Base-by-base conservation (phyloP, 1,284 basidiomycete genomes). In the Mycocalia duriaeana region DNA sequence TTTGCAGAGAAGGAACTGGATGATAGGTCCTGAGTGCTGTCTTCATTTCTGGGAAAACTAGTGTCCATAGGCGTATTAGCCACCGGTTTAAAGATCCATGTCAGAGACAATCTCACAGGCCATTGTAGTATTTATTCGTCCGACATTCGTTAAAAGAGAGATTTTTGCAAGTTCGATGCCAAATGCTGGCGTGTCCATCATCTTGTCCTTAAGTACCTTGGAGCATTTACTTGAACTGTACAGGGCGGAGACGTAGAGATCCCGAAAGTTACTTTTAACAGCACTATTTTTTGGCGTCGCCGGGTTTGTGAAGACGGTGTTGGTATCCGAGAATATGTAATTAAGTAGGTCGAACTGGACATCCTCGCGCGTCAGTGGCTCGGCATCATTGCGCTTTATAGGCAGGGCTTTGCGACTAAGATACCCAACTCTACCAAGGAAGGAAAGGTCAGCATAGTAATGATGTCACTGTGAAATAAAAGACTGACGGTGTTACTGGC, bases 61-160 rank as follows among this genome's bases (percentile, higher is more conserved):
- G 23, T 46, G 48, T 31, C 49, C 19, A 48, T n/a, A 52, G 48
- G 80, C 67, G 89, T 88, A 65, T 89, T 86, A 46, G 86, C 85
- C 44, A n/a, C 19, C 37, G 23, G 28, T 38, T 20, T 11, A 38
- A 34, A 22, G 11, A 23, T 20, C 22, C 20, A 24, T 41, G 28
- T 18, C 52, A 89, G 67, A 28, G 78, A 77, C 67, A 86, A 74
- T 75, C 84, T 61, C 58, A 88, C 87, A 92, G 47, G 89, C 89
- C 75, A 91, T 83, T 6, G 89, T 91, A 9, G 89, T 89, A 60
- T 90, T 90, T 57, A 91, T 82, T 46, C 89, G 72, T 26, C 88
- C 89, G 23, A 91, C 82, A 61, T 91, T 91, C 48, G 87, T 82
- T 35, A 91, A 71, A 11, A 92, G 70, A 7, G 83, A 79, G 25